phyloP scores from a whole-genome alignment of 1,284 basidiomycete genomes.

The Boletus smithii region DNA sequence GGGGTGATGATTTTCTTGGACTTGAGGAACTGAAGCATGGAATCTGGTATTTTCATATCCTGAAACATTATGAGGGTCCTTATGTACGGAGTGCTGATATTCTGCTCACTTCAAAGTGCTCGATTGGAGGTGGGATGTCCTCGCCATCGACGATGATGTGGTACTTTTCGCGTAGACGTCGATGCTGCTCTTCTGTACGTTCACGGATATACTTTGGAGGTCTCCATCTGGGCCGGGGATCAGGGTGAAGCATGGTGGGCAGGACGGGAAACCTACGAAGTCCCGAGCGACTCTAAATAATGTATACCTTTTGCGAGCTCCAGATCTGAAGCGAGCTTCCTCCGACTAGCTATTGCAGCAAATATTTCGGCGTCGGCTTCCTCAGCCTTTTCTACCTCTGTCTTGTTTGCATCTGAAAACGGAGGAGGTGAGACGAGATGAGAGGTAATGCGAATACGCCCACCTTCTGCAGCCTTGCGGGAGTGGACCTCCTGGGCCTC shows the following conservation, averaged over 20 bases:
- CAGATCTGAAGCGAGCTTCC: constrained; percentile 88
- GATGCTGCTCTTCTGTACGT: constrained; percentile 66
- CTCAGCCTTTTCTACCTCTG: constrained; percentile 75
- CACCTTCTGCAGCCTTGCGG: constrained; percentile 78
- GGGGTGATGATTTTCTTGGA: constrained; percentile 83
- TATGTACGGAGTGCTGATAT: not conserved
- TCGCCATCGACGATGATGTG: constrained; percentile 93
- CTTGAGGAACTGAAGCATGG: constrained; percentile 80
- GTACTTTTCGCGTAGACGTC: constrained; percentile 79
- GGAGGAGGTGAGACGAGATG: constrained; percentile 5
- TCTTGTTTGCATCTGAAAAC: constrained; percentile 77
- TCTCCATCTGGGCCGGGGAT: constrained; percentile 62
- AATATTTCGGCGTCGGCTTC: constrained; percentile 91
- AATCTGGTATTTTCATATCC: constrained; percentile 97
- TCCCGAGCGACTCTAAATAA: constrained; percentile 84
- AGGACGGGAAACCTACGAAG: constrained; percentile 53
- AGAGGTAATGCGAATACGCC: constrained; percentile 19
- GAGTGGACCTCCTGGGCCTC: constrained; percentile 93
- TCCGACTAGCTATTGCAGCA: constrained; percentile 85
- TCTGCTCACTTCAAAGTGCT: constrained; percentile 73
- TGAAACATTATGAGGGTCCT: constrained; percentile 33
- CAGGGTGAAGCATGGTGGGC: constrained; percentile 4
- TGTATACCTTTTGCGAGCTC: constrained; percentile 92
- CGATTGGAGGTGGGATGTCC: constrained; percentile 91
- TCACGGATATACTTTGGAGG: constrained; percentile 83